These are phyloP conservation scores for Hagleromyces aurorensis DNA, from an alignment of 805 yeast genomes.

Conservation along the genomic window DNA sequence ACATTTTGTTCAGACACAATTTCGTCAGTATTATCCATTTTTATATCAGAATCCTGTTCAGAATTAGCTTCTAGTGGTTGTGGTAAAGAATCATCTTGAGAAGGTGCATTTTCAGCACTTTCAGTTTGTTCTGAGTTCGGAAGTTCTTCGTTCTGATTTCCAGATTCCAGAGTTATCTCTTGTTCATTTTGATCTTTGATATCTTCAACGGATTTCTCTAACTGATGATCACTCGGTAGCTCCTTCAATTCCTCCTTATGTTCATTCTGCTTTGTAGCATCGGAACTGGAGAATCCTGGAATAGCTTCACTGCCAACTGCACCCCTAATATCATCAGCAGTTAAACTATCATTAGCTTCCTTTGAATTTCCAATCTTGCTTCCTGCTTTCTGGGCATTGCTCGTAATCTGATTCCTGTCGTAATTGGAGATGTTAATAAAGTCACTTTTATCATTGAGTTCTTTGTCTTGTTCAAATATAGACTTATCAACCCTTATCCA, in stretches of 20 bases:
- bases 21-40: not conserved
- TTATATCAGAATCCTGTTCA: not conserved
- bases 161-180: not conserved
- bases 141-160: not conserved
- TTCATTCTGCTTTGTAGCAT: slow-evolving; percentile 9
- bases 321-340: slow-evolving; percentile 44
- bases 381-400: not conserved
- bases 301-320: slow-evolving; percentile 45
- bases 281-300: slow-evolving; percentile 36
- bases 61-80: not conserved
- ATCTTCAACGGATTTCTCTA: too few species aligned
- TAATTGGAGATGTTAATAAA: slow-evolving; percentile 7
- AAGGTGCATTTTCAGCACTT: not conserved
- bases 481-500: slow-evolving; percentile 17
- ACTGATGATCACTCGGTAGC: not conserved
- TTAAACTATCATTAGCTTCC: slow-evolving; percentile 27
- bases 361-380: slow-evolving; percentile 7
- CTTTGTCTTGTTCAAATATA: slow-evolving; percentile 4
- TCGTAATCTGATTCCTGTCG: slow-evolving; percentile 1
- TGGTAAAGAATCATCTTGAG: not conserved
- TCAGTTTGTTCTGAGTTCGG: not conserved
- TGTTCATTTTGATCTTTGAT: slow-evolving; percentile 1
- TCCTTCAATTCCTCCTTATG: slow-evolving; percentile 2
- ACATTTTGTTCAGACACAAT: not conserved
- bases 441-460: slow-evolving; percentile 5